Conservation (phyloP, 2,329 filamentous ascomycete genomes). For the Xylariales sp. region DNA sequence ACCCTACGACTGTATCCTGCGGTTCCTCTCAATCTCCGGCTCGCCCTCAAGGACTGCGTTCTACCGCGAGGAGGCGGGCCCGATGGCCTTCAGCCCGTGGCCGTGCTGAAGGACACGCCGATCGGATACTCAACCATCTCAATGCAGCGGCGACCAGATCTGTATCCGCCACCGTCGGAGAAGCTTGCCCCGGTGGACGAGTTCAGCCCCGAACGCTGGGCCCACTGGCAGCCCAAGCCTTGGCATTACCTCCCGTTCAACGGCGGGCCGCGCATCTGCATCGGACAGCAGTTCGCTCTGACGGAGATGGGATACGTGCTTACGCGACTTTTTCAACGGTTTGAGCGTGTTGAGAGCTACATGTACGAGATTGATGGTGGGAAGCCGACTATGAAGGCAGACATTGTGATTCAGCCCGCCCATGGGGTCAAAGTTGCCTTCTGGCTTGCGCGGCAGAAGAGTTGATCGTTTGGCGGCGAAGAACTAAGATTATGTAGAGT, state of each 20-base stretch:
- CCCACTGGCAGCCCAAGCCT: constrained; percentile 43
- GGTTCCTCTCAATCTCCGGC: not conserved
- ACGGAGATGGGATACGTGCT: constrained; percentile 44
- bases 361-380: no score
- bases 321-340: no score
- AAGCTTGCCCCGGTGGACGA: constrained; percentile 28
- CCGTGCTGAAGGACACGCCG: constrained; percentile 38
- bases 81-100: no score
- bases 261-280: constrained; percentile 47
- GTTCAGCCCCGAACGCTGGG: constrained; percentile 48
- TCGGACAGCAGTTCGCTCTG: constrained; percentile 56
- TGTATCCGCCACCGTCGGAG: constrained; percentile 40
- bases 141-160: constrained; percentile 44
- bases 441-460: no score
- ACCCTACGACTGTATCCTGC: not conserved
- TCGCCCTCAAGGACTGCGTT: no score
- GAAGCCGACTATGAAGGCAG: no score
- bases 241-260: constrained; percentile 52
- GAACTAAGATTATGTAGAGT: no score
- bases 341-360: no score
- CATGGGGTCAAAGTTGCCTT: no score
- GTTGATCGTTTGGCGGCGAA: no score
- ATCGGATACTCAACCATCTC: constrained; percentile 45
- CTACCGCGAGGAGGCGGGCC: not conserved
- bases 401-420: no score